phyloP scores from a whole-genome alignment of 371 early-diverging fungal genomes.

The Lichtheimia ramosa region DNA sequence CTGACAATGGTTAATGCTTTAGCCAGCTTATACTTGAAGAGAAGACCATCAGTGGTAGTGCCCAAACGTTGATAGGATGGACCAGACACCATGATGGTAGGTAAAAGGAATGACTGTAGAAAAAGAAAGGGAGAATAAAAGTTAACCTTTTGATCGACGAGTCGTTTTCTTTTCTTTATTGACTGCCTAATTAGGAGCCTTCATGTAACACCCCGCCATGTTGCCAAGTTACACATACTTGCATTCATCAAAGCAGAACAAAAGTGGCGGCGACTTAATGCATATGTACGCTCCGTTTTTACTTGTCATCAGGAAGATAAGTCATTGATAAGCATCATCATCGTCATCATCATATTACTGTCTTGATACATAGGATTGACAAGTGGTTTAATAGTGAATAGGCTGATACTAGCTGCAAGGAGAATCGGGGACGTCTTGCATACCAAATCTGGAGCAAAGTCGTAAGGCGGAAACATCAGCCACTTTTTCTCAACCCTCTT shows the following conservation, averaged over 20 bases:
- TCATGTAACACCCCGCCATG: neutral
- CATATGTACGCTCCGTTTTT: neutral
- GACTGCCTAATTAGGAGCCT: neutral
- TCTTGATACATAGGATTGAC: too few relatives aligned
- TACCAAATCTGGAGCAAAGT: neutral
- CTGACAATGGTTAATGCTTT: constrained; percentile 26
- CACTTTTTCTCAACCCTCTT: neutral
- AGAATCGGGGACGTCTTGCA: too few relatives aligned
- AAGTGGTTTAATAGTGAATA: too few relatives aligned
- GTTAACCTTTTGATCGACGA: neutral
- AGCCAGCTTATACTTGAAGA: constrained; percentile 27
- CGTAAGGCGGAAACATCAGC: neutral
- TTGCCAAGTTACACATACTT: neutral
- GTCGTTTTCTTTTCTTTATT: neutral
- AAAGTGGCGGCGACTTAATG: neutral
- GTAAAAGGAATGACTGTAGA: neutral
- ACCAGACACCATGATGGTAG: neutral
- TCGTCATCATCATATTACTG: too few relatives aligned
- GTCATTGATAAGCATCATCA: too few relatives aligned
- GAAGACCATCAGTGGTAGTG: constrained; percentile 13
- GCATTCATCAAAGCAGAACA: neutral
- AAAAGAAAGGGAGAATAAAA: neutral
- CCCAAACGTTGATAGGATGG: constrained; percentile 19
- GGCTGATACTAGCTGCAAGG: too few relatives aligned
- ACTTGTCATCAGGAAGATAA: too few relatives aligned